A percentile compares a stretch with the other conserved stretches of the same genome.
phyloP scores from a whole-genome alignment of 2,329 filamentous ascomycete species.

The Podosphaera xanthii region DNA sequence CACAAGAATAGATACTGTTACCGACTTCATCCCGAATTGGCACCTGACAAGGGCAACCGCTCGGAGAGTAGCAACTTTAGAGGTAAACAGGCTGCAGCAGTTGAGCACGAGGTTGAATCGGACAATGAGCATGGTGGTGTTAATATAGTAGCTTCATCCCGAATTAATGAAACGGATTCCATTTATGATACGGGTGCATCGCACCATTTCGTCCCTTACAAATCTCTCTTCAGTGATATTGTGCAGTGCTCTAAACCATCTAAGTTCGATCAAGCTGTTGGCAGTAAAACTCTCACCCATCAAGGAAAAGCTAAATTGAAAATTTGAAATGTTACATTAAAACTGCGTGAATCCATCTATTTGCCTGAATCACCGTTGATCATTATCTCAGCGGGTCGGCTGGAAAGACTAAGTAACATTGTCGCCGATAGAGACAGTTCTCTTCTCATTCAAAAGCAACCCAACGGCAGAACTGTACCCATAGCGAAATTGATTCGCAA shows the following conservation, averaged over 20 bases:
- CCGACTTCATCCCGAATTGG: no score
- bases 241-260: neutral
- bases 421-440: no score
- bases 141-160: neutral
- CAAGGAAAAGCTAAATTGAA: neutral
- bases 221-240: neutral
- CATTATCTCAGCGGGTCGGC: neutral
- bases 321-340: neutral
- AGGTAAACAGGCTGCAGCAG: no score
- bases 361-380: neutral
- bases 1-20: no score
- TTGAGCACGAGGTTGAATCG: no score
- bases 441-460: no score
- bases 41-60: neutral
- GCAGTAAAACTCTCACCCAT: neutral
- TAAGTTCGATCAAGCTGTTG: neutral
- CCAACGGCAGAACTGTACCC: no score
- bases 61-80: no score
- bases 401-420: no score
- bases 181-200: constrained; percentile 1
- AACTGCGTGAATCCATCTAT: neutral
- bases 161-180: neutral
- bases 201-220: neutral
- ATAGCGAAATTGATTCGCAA: neutral
- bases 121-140: neutral